phyloP scores from a whole-genome alignment of 2,329 filamentous ascomycete species.

The Aspergillus phoenicis region DNA sequence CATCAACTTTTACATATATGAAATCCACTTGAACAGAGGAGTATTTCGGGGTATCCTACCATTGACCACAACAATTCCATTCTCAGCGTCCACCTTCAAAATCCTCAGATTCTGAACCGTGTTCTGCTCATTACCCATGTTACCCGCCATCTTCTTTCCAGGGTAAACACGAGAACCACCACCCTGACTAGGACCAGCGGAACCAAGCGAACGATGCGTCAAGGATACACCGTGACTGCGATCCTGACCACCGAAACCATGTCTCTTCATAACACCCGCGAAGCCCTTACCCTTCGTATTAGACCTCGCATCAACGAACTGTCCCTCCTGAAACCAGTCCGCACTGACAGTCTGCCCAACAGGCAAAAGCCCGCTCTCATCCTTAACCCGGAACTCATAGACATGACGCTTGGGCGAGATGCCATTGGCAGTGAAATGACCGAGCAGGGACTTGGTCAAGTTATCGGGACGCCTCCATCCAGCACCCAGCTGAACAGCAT shows the following conservation, averaged over 20 bases:
- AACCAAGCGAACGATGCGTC: slow-evolving; percentile 90
- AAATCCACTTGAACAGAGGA: neutral
- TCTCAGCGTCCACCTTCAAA: slow-evolving; percentile 80
- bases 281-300: slow-evolving; percentile 88
- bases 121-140: slow-evolving; percentile 87
- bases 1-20: neutral
- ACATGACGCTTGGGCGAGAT: slow-evolving; percentile 83
- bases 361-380: slow-evolving; percentile 69
- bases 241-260: slow-evolving; percentile 85
- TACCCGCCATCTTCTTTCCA: slow-evolving; percentile 96
- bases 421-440: slow-evolving; percentile 81
- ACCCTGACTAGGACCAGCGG: slow-evolving; percentile 84
- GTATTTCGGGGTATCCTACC: slow-evolving; percentile 52
- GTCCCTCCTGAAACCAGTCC: slow-evolving; percentile 88
- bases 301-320: slow-evolving; percentile 83
- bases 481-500: slow-evolving; percentile 84
- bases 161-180: slow-evolving; percentile 89
- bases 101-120: slow-evolving; percentile 92
- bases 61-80: slow-evolving; percentile 85
- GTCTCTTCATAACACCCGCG: slow-evolving; percentile 95
- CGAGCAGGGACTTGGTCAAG: slow-evolving; percentile 78
- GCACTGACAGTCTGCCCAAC: slow-evolving; percentile 77
- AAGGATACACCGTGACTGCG: slow-evolving; percentile 94
- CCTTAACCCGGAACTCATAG: slow-evolving; percentile 82
- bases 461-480: slow-evolving; percentile 75